Evolutionary conservation across 805 yeast genomes (phyloP), one percentile per base, ranked within the genome.

Genomic region (Yarrowia hollandica): DNA sequence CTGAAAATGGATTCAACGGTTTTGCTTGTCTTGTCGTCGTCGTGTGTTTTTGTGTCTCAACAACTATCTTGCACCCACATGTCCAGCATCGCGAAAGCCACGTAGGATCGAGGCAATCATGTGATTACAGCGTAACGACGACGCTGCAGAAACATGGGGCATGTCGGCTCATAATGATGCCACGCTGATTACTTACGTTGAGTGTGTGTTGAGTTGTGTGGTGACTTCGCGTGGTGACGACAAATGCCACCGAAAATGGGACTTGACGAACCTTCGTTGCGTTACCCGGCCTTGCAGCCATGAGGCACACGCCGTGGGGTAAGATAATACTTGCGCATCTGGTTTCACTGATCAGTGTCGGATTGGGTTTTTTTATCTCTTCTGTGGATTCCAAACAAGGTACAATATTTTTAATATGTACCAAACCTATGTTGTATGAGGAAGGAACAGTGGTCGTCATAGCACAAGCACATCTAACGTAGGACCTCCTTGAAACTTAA

Each of bases 161-260:
- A 33, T 8, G 12, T 33, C 2, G 35, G 26, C 37, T 44, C 52
- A 44, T n/a, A n/a, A n/a, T 44, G 48, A 26, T 26, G 48, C 48
- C 33, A 25, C 48, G n/a, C 37, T 8, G 54, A 44, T 44, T 44
- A 44, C 54, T 44, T 44, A 44, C 54, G 54, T 44, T 44, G 54
- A 44, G 48, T 22, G 44, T 23, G 54, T 30, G 37, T 30, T n/a
- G 25, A 19, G 23, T 4, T 22, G 46, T 21, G 54, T 28, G 46
- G n/a, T n/a, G 11, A 9, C 16, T 16, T n/a, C 12, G 25, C 16
- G 35, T 31, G 54, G 37, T 30, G 54, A 10, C 28, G 54, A 44
- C 52, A 30, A 44, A 6, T 30, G 37, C 48, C 48, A 41, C 42
- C 46, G 54, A 44, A 44, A 44, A 44, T 44, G 54, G 37, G 54